Evolutionary conservation across 2,329 filamentous ascomycete genomes (phyloP).

Genomic region (Thielaviopsis populi): DNA sequence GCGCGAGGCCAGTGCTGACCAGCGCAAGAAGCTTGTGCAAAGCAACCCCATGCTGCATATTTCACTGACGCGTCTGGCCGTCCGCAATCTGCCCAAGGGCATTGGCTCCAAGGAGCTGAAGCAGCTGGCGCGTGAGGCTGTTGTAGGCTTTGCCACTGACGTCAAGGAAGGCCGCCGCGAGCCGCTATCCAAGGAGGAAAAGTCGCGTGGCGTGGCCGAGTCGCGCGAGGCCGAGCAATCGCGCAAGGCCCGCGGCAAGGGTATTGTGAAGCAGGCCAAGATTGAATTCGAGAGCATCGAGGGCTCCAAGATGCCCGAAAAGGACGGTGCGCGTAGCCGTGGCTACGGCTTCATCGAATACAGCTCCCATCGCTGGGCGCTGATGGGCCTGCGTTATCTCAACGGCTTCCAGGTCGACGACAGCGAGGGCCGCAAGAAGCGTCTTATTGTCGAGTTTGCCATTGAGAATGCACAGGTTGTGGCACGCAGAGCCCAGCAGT

Average conservation of each 20-base stretch:
- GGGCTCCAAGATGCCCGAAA: slow-evolving; percentile 69
- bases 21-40: slow-evolving; percentile 82
- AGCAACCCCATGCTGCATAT: slow-evolving; percentile 79
- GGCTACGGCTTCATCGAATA: slow-evolving; percentile 98
- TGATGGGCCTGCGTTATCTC: slow-evolving; percentile 89
- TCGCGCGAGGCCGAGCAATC: slow-evolving; percentile 67
- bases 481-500: slow-evolving; percentile 40
- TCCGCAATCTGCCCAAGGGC: slow-evolving; percentile 79
- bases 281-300: slow-evolving; percentile 81
- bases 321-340: slow-evolving; percentile 66
- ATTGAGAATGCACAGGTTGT: slow-evolving; percentile 97
- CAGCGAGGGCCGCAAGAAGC: slow-evolving; percentile 61
- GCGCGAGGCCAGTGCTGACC: slow-evolving; percentile 71
- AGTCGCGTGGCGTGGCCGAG: slow-evolving; percentile 60
- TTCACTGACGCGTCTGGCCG: slow-evolving; percentile 73
- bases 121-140: slow-evolving; percentile 74
- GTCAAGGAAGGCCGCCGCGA: slow-evolving; percentile 63
- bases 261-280: slow-evolving; percentile 84
- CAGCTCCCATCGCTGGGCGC: slow-evolving; percentile 76
- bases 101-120: slow-evolving; percentile 80
- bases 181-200: slow-evolving; percentile 79
- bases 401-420: slow-evolving; percentile 58
- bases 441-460: slow-evolving; percentile 89
- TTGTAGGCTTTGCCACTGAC: slow-evolving; percentile 86
- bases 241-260: slow-evolving; percentile 67